Percentiles rank a stretch among this genome's conserved stretches.
Evolutionary conservation across 345 rosid genomes (phyloP).

Genomic region (Syzygium aqueum): DNA sequence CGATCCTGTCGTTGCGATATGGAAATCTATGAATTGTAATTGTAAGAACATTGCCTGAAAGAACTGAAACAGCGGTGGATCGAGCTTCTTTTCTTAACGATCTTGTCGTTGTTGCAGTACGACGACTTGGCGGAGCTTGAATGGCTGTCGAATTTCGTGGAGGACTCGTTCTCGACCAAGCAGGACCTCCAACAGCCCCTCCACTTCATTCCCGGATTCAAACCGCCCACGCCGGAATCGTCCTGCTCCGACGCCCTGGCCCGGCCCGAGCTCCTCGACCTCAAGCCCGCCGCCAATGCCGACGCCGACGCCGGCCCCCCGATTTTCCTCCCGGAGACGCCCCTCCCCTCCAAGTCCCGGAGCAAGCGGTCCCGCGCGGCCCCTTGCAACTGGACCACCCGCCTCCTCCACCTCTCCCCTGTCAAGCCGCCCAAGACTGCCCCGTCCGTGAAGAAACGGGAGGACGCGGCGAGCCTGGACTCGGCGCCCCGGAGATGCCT

Average conservation of each 20-base stretch:
- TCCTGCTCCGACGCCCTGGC: slow-evolving; percentile 23
- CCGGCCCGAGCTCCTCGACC: slow-evolving; percentile 9
- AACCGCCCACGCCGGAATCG: slow-evolving; percentile 37
- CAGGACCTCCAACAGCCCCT: slow-evolving; percentile 31
- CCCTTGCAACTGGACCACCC: slow-evolving; percentile 67
- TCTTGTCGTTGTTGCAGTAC: slow-evolving; percentile 17
- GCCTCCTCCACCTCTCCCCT: slow-evolving; percentile 40
- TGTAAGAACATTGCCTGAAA: background rate
- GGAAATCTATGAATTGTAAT: background rate
- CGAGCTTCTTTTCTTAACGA: background rate
- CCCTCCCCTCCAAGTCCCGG: slow-evolving; percentile 54
- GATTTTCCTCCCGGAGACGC: slow-evolving; percentile 34
- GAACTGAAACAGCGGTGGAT: background rate
- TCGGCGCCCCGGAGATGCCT: slow-evolving; percentile 31
- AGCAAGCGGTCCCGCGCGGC: slow-evolving; percentile 59
- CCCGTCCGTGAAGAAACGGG: slow-evolving; percentile 11
- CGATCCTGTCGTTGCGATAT: background rate
- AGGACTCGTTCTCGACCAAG: slow-evolving; percentile 53
- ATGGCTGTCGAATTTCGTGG: slow-evolving; percentile 77
- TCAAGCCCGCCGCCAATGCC: slow-evolving; percentile 1
- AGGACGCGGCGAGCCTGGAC: background rate
- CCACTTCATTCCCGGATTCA: slow-evolving; percentile 32
- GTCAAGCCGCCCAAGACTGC: background rate
- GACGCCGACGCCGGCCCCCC: slow-evolving; percentile 1
- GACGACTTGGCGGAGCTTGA: slow-evolving; percentile 74